These are phyloP conservation scores for Aspergillus fijiensis DNA, from an alignment of 2,329 filamentous ascomycete genomes.

Conservation along the genomic window DNA sequence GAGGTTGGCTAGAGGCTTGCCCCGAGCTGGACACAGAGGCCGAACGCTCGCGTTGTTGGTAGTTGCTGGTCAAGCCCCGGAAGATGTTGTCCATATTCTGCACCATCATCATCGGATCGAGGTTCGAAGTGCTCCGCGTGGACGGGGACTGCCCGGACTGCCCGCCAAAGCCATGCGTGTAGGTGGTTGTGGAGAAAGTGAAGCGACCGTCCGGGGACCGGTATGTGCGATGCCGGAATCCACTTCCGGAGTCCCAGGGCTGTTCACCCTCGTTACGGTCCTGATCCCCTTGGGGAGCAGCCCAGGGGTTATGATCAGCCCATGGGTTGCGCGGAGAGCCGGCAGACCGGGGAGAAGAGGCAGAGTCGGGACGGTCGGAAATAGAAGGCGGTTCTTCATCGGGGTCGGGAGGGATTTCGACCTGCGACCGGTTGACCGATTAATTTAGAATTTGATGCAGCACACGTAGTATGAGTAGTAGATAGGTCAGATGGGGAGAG, in stretches of 20 bases:
- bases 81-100: constrained; percentile 49
- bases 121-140: constrained; percentile 11
- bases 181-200: constrained; percentile 38
- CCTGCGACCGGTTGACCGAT: constrained; percentile 22
- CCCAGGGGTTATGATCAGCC: constrained; percentile 51
- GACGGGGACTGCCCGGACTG: constrained; percentile 19
- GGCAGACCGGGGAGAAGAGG: constrained; percentile 14
- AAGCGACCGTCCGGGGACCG: constrained; percentile 50
- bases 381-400: constrained; percentile 13
- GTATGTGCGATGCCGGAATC: constrained; percentile 39
- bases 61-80: constrained; percentile 44
- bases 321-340: constrained; percentile 32
- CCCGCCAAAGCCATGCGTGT: constrained; percentile 26
- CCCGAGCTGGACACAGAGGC: neutral
- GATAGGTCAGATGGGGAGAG: constrained; percentile 3
- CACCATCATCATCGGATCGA: constrained; percentile 32
- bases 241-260: constrained; percentile 16
- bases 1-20: neutral
- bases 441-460: constrained; percentile 1
- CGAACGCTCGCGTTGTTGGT: constrained; percentile 16
- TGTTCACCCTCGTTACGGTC: constrained; percentile 39
- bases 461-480: neutral
- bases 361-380: constrained; percentile 28
- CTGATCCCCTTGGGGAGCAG: constrained; percentile 44
- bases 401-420: constrained; percentile 35